Conservation (phyloP, 2,329 filamentous ascomycete genomes). For the Fusarium zealandicum region DNA sequence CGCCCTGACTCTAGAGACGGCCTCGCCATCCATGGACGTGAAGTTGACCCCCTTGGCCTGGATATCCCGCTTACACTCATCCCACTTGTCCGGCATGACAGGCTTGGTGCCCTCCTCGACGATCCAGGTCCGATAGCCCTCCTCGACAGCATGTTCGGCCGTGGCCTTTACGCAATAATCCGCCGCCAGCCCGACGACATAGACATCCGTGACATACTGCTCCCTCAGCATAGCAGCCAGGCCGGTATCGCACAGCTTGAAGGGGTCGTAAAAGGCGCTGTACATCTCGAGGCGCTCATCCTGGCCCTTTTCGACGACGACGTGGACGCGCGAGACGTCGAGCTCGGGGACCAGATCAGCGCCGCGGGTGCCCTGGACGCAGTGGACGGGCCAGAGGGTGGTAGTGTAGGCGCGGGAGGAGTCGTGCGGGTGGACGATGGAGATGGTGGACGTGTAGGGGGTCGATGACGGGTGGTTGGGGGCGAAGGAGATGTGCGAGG, state of each 20-base stretch:
- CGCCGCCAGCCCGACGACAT: constrained; percentile 83
- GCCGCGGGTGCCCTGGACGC: constrained; percentile 77
- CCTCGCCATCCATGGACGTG: constrained; percentile 51
- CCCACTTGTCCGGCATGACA: constrained; percentile 70
- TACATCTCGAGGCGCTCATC: constrained; percentile 87
- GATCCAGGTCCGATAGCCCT: constrained; percentile 80
- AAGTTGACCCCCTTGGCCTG: constrained; percentile 66
- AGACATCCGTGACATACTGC: constrained; percentile 76
- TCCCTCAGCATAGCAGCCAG: constrained; percentile 65
- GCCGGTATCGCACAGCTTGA: constrained; percentile 69
- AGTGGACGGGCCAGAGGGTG: constrained; percentile 89
- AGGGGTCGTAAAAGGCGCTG: constrained; percentile 86
- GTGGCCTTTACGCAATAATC: constrained; percentile 90
- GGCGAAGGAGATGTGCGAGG: constrained; percentile 86
- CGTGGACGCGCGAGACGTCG: constrained; percentile 64
- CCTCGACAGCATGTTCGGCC: constrained; percentile 76
- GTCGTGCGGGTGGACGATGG: constrained; percentile 72
- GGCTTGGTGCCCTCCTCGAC: constrained; percentile 80
- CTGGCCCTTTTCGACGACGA: constrained; percentile 79
- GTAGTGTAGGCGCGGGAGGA: constrained; percentile 68
- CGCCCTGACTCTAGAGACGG: constrained; percentile 36
- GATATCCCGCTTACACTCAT: constrained; percentile 60
- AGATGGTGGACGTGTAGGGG: constrained; percentile 69
- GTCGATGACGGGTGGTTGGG: constrained; percentile 73
- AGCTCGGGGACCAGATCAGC: constrained; percentile 78